Evolutionary conservation across 2,329 filamentous ascomycete species (phyloP), one percentile per base, ranked within the genome.

Genomic region (Lecanicillium sp.): DNA sequence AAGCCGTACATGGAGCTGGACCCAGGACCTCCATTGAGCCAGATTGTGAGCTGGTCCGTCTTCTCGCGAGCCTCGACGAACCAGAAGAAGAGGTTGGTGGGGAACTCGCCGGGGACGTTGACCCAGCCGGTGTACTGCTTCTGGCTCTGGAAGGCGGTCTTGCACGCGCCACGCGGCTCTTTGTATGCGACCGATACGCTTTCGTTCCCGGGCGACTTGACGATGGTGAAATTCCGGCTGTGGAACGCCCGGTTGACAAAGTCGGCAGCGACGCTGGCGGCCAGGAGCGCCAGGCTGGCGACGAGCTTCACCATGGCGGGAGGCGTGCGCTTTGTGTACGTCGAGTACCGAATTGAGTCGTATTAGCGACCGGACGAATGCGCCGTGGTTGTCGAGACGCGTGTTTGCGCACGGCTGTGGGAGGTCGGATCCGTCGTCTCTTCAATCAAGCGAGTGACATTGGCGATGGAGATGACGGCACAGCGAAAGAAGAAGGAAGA

Each of bases 71-170:
- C 70, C 42, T 67, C 69, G 39, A 75, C 67, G 51, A 73, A 74
- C 72, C 71, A 75, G 56, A 75, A 75, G 60, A 75, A 75, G 4
- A 74, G 55, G 54, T 73, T 78, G 36, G 74, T 74, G 15, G 72
- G 64, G 54, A 72, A 78, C 23, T 68, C 63, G 37, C 72, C 81
- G 5, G 81, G 79, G 5, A 87, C 64, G 45, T 67, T 74, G 48
- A 87, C 78, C 75, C 85, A 87, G 58, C 84, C 84, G 4, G 81
- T 79, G 59, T 83, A 86, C 61, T 87, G 84, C 61, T 81, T 75
- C 62, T 88, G 84, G 1, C 69, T 71, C 37, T 71, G 60, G 57
- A 85, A 86, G 7, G 77, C 78, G 2, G 84, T 87, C 39, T 70
- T 75, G 62, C 85, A 88, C 11, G 76, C 81, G 38, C 77, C 79